A percentile compares a stretch with the other conserved stretches of the same genome.
Conservation (phyloP, 192 early-diverging fungal genomes). For the Backusella parvicylindrica region DNA sequence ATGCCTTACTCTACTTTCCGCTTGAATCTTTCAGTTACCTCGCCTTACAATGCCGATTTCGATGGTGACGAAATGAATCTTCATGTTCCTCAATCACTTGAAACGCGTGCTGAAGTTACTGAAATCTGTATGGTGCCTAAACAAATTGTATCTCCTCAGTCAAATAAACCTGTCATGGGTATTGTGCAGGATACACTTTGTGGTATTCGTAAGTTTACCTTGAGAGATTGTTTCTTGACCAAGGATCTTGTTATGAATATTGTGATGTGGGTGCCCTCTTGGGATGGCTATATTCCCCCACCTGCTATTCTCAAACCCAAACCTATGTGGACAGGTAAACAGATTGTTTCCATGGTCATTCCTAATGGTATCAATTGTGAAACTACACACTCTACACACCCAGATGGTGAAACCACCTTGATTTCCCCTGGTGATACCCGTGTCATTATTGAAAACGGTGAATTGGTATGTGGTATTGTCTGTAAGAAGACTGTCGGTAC, state of each 20-base stretch:
- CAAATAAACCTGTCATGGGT: constrained; percentile 98
- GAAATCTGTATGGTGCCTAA: constrained; percentile 98
- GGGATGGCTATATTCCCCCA: constrained; percentile 90
- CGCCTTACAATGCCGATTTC: constrained; percentile 99
- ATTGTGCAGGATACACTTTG: constrained; percentile 99
- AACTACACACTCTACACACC: constrained; percentile 72
- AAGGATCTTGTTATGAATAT: constrained; percentile 94
- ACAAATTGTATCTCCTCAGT: constrained; percentile 96
- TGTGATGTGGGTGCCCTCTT: constrained; percentile 93
- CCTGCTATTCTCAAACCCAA: constrained; percentile 95
- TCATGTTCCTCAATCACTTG: constrained; percentile 96
- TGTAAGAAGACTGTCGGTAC: constrained; percentile 94
- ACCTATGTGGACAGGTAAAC: constrained; percentile 98
- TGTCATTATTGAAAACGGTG: constrained; percentile 90
- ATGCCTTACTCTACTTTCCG: constrained; percentile 99
- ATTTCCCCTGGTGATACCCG: constrained; percentile 88
- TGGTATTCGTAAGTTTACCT: constrained; percentile 93
- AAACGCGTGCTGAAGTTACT: constrained; percentile 91
- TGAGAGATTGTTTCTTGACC: constrained; percentile 85
- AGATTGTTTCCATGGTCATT: constrained; percentile 91
- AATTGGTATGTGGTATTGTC: constrained; percentile 89
- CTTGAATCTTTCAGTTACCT: constrained; percentile 94
- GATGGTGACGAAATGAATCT: constrained; percentile 99
- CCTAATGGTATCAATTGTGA: constrained; percentile 90
- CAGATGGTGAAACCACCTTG: constrained; percentile 71